phyloP scores from a whole-genome alignment of 768 basidiomycete genomes.

The Kwoniella mangroviensis region DNA sequence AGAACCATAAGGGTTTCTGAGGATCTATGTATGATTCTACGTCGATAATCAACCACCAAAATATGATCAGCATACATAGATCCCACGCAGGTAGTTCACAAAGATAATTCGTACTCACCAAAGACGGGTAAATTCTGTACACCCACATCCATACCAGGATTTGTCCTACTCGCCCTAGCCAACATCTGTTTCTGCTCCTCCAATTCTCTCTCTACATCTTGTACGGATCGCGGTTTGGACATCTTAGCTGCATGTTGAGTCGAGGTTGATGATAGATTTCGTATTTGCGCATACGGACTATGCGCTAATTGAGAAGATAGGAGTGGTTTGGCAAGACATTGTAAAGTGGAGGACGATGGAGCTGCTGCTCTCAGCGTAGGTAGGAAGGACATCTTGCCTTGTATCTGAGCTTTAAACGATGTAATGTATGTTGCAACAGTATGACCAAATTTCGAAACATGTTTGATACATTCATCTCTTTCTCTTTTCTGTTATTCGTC shows the following conservation, averaged over 20 bases:
- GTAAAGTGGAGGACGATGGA: conserved; percentile 9
- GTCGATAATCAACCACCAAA: background rate
- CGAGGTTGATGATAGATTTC: conserved; percentile 1
- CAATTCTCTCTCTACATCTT: conserved; percentile 28
- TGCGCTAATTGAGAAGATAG: background rate
- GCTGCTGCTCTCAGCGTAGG: conserved; percentile 16
- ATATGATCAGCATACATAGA: conserved; percentile 6
- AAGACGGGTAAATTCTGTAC: conserved; percentile 21
- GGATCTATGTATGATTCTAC: conserved; percentile 26
- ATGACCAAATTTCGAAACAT: background rate
- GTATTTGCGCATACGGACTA: background rate
- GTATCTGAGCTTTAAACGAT: background rate
- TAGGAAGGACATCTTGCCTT: conserved; percentile 18
- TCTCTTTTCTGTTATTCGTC: too few relatives aligned
- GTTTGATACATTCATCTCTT: background rate
- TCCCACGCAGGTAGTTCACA: too few relatives aligned
- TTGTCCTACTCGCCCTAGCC: conserved; percentile 19
- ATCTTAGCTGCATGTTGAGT: conserved; percentile 2
- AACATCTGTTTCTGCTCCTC: conserved; percentile 26
- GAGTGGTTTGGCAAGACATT: background rate
- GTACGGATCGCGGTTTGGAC: conserved; percentile 16
- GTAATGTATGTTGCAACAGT: background rate
- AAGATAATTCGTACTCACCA: conserved; percentile 11
- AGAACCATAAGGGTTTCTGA: conserved; percentile 13
- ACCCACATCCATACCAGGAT: conserved; percentile 23